A percentile compares a stretch with the other conserved stretches of the same genome.
Evolutionary conservation across 352 stramenopile genomes (phyloP).

Genomic region (Thraustochytrium sp.): DNA sequence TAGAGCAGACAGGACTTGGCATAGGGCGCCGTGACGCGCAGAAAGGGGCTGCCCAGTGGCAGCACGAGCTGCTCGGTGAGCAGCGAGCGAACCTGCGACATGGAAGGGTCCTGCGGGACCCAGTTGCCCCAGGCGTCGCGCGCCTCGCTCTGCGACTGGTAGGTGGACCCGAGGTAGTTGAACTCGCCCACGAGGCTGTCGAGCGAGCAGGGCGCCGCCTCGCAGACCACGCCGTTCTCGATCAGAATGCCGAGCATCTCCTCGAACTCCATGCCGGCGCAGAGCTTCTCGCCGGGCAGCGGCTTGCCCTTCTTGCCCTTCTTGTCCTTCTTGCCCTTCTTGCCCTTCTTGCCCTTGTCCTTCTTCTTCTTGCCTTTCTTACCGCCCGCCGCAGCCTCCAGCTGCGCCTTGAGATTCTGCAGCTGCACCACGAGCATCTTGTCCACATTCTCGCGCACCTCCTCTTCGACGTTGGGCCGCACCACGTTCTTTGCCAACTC

Average conservation of each 20-base stretch:
- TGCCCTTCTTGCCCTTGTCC: conserved; percentile 56
- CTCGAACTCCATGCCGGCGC: conserved; percentile 75
- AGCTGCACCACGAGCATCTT: conserved; percentile 87
- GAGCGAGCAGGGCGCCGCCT: conserved; percentile 54
- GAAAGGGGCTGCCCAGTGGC: conserved; percentile 65
- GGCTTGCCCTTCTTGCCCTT: conserved; percentile 71
- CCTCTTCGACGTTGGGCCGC: conserved; percentile 69
- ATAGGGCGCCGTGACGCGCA: conserved; percentile 61
- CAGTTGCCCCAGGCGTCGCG: conserved; percentile 62
- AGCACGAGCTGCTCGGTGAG: conserved; percentile 83
- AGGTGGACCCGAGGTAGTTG: conserved; percentile 72
- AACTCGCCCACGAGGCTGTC: conserved; percentile 80
- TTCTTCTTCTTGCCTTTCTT: conserved; percentile 53
- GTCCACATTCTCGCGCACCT: conserved; percentile 81
- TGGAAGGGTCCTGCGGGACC: conserved; percentile 79
- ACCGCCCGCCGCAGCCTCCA: conserved; percentile 56
- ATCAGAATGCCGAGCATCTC: conserved; percentile 81
- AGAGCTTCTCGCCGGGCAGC: conserved; percentile 76
- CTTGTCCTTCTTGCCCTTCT: conserved; percentile 55
- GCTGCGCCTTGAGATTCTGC: conserved; percentile 83
- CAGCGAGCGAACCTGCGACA: conserved; percentile 75
- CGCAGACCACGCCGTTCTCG: conserved; percentile 77
- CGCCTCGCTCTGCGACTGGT: conserved; percentile 56
- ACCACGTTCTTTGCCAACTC: conserved; percentile 80
- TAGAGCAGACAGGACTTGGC: conserved; percentile 84